Conservation (phyloP, 805 yeast species). For the Ogataea ramenticola region DNA sequence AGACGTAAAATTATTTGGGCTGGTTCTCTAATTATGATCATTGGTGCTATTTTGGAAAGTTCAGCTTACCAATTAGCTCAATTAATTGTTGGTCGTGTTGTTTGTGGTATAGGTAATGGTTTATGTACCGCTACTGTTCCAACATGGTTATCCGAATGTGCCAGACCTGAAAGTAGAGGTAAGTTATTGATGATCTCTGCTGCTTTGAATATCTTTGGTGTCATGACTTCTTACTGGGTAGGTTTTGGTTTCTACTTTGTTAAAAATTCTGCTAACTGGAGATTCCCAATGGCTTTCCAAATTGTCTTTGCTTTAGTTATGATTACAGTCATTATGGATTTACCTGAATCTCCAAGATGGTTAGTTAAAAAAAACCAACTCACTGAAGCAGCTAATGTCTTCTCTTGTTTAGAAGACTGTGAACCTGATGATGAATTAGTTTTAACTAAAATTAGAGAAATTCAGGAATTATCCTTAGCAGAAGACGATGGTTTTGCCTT, state of each 20-base stretch:
- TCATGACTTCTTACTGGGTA: conserved; percentile 55
- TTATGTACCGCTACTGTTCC: conserved; percentile 66
- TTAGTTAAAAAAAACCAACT: conserved; percentile 24
- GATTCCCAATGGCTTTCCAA: conserved; percentile 64
- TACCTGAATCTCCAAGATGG: conserved; percentile 30
- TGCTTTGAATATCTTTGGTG: conserved; percentile 65
- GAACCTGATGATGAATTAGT: background rate
- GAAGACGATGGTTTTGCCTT: conserved; percentile 18
- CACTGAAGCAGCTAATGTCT: conserved; percentile 27
- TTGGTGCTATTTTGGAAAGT: conserved; percentile 54
- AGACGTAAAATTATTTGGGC: conserved; percentile 46
- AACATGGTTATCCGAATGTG: conserved; percentile 64
- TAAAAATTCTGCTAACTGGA: conserved; percentile 45
- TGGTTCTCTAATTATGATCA: conserved; percentile 49
- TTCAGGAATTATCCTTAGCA: background rate
- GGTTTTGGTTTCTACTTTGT: conserved; percentile 53
- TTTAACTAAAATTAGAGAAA: background rate
- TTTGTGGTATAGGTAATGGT: conserved; percentile 69
- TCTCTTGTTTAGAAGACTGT: conserved; percentile 12
- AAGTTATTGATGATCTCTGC: conserved; percentile 52
- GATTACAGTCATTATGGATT: conserved; percentile 4
- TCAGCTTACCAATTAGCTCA: conserved; percentile 38
- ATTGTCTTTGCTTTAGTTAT: conserved; percentile 31
- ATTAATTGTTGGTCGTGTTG: conserved; percentile 53
- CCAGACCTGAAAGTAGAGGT: conserved; percentile 59